A percentile compares a stretch with the other conserved stretches of the same genome.
Evolutionary conservation across 495 filamentous ascomycete species (phyloP).

Genomic region (Neurospora sp.): DNA sequence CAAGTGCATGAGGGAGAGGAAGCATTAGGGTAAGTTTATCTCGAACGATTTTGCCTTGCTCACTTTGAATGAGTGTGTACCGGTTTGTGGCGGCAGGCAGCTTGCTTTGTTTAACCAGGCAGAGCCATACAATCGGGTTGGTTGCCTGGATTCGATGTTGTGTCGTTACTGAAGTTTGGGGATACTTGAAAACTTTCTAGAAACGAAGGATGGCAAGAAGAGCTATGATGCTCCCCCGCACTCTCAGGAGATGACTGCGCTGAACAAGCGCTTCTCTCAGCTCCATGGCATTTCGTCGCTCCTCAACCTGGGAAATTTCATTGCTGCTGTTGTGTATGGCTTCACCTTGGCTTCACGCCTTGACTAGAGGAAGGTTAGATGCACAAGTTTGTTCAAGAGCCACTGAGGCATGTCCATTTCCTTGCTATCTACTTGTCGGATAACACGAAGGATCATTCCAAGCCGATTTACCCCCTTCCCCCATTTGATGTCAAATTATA

Average conservation of each 20-base stretch:
- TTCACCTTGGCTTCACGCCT: conserved; percentile 52
- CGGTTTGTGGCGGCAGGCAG: neutral
- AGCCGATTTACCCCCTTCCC: neutral
- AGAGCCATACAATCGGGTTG: neutral
- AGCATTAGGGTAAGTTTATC: conserved; percentile 53
- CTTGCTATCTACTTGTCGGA: neutral
- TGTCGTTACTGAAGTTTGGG: neutral
- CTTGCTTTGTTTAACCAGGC: neutral
- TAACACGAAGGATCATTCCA: neutral
- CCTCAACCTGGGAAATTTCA: conserved; percentile 59
- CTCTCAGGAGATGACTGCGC: conserved; percentile 64
- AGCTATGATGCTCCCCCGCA: conserved; percentile 64
- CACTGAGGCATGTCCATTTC: neutral
- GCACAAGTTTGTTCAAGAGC: neutral
- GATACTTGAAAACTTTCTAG: conserved; percentile 12
- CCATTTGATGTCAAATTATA: neutral
- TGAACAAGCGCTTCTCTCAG: conserved; percentile 71
- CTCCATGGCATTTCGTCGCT: conserved; percentile 71
- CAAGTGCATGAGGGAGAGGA: conserved; percentile 61
- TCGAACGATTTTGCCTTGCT: neutral
- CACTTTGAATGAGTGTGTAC: neutral
- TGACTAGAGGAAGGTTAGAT: conserved; percentile 6
- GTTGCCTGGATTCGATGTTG: neutral
- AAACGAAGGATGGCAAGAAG: conserved; percentile 65
- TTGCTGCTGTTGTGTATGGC: conserved; percentile 65